Conservation (phyloP, 2,329 filamentous ascomycete species). For the Aspergillus cejpii region DNA sequence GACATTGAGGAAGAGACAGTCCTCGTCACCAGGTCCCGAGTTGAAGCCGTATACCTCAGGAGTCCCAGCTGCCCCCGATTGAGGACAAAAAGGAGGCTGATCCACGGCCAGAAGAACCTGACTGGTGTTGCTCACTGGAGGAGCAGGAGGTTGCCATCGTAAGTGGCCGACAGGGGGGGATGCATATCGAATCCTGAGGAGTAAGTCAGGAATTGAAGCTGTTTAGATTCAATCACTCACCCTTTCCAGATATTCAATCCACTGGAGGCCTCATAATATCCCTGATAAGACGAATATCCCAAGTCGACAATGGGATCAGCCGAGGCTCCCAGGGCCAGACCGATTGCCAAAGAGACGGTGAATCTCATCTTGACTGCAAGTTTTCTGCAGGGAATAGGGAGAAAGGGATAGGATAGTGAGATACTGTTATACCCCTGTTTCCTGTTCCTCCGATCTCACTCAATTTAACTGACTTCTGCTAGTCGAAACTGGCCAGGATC, state of each 20-base stretch:
- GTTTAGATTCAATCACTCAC: slow-evolving; percentile 22
- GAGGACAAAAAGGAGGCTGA: slow-evolving; percentile 30
- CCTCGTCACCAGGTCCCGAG: slow-evolving; percentile 24
- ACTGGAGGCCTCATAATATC: slow-evolving; percentile 35
- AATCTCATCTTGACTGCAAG: not conserved
- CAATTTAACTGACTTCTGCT: not conserved
- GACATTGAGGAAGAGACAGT: slow-evolving; percentile 36
- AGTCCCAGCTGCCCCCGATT: slow-evolving; percentile 18
- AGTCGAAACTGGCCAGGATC: not conserved
- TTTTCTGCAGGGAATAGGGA: not conserved
- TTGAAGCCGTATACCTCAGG: slow-evolving; percentile 14
- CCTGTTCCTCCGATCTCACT: no score
- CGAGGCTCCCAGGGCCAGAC: slow-evolving; percentile 1
- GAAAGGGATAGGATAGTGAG: not conserved
- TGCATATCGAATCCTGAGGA: slow-evolving; percentile 31
- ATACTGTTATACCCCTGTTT: no score
- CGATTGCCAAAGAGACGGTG: slow-evolving; percentile 2
- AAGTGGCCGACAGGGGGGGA: slow-evolving; percentile 28
- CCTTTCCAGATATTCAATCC: slow-evolving; percentile 44
- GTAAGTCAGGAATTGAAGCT: not conserved
- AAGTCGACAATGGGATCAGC: slow-evolving; percentile 34
- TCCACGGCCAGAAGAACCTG: slow-evolving; percentile 21
- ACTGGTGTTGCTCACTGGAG: slow-evolving; percentile 18
- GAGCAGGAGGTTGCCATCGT: slow-evolving; percentile 32
- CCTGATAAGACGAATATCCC: slow-evolving; percentile 44